Conservation (phyloP, 2,329 filamentous ascomycete species). For the Westerdykella aurantiaca region DNA sequence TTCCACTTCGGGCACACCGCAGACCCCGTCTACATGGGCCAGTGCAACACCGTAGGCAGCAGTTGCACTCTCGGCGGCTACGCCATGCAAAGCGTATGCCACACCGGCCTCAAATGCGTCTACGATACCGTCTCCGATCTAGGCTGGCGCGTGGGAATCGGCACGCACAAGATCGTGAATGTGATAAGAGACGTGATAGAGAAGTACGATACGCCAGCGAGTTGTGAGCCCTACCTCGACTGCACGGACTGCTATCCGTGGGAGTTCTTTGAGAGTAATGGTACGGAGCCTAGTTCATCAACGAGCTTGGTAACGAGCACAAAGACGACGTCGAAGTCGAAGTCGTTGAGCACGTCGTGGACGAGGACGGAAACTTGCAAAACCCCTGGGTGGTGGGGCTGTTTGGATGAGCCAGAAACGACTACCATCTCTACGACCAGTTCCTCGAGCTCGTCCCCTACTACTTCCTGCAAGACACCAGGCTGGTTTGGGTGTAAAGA, state of each 20-base stretch:
- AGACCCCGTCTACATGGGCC: constrained; percentile 90
- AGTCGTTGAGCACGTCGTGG: constrained; percentile 45
- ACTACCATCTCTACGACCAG: constrained; percentile 44
- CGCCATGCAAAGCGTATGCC: constrained; percentile 87
- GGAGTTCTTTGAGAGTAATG: constrained; percentile 94
- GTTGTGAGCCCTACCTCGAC: constrained; percentile 65
- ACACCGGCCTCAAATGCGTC: constrained; percentile 78
- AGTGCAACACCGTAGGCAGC: constrained; percentile 84
- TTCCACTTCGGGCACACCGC: constrained; percentile 95
- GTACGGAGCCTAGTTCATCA: constrained; percentile 63
- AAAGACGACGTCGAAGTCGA: constrained; percentile 45
- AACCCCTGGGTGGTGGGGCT: constrained; percentile 91
- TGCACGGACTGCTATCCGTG: constrained; percentile 88
- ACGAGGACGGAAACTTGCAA: constrained; percentile 81
- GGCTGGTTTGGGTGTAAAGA: constrained; percentile 63
- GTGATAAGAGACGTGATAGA: constrained; percentile 85
- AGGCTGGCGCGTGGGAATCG: constrained; percentile 85
- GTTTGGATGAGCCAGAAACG: constrained; percentile 59
- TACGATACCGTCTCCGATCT: constrained; percentile 91
- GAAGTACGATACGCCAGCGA: constrained; percentile 73
- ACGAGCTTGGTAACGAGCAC: constrained; percentile 36
- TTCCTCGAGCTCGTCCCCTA: constrained; percentile 23
- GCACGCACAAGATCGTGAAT: constrained; percentile 81
- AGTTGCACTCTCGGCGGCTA: constrained; percentile 89
- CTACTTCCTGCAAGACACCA: constrained; percentile 46